Evolutionary conservation across 148 eudicot genomes (phyloP).

Genomic region (Heliamphora exappendiculata): DNA sequence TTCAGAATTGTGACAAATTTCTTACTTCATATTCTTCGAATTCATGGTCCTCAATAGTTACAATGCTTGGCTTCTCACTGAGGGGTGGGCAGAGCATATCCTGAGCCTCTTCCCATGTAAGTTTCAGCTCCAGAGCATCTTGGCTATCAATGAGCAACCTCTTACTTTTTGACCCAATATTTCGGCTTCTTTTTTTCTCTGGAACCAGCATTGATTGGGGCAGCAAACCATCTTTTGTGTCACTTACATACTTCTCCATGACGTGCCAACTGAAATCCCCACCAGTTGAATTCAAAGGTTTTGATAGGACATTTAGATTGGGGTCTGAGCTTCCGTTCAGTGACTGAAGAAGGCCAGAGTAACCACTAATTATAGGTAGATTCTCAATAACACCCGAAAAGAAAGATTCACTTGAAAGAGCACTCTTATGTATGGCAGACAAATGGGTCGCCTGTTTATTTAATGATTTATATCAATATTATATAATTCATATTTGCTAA

Average conservation of each 20-base stretch:
- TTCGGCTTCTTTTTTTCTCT: constrained; percentile 69
- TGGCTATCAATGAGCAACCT: constrained; percentile 63
- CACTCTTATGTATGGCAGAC: constrained; percentile 24
- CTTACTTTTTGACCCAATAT: constrained; percentile 68
- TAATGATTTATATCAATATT: constrained; percentile 12
- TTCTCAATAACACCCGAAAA: constrained; percentile 32
- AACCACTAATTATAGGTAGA: constrained; percentile 33
- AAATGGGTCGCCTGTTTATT: constrained; percentile 34
- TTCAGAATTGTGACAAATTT: neutral
- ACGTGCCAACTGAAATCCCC: constrained; percentile 39
- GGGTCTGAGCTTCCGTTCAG: constrained; percentile 55
- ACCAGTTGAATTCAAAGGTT: constrained; percentile 34
- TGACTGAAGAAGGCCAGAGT: constrained; percentile 50
- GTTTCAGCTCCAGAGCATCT: constrained; percentile 55
- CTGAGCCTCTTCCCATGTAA: constrained; percentile 64
- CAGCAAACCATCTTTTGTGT: constrained; percentile 33
- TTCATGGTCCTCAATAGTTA: constrained; percentile 57
- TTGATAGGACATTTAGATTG: constrained; percentile 40
- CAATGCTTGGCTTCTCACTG: constrained; percentile 50
- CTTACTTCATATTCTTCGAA: constrained; percentile 79
- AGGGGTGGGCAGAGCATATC: constrained; percentile 62
- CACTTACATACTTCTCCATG: constrained; percentile 41
- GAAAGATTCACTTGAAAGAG: constrained; percentile 35
- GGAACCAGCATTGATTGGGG: constrained; percentile 26
- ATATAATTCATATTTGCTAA: constrained; percentile 4